Evolutionary conservation across 2,329 filamentous ascomycete species (phyloP), one percentile per base, ranked within the genome.

Genomic region (Curvularia sp.): DNA sequence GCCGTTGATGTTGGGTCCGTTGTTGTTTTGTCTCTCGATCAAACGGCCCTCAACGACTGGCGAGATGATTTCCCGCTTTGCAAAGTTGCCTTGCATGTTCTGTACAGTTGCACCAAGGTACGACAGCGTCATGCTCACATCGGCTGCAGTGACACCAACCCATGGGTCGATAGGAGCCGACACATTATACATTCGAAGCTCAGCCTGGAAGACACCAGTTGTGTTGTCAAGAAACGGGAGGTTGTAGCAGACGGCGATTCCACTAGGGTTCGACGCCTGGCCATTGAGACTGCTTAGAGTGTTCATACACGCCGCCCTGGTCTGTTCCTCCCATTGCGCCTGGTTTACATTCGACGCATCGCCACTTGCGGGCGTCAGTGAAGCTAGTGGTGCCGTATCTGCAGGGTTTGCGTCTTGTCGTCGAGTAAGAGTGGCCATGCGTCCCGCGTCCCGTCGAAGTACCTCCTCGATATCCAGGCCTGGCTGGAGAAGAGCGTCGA

Each of bases 191-290:
- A 95, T 80, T 53, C 91, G 84, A 50, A 95, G 77, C 73, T 95
- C 91, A 30, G 91, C 90, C 76, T 90, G 85, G 73, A 95, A 95
- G 15, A 87, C 80, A 30, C 91, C 91, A 0, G 85, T 88, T 4
- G 77, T 76, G 66, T 85, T 86, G 78, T 94, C 85, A 57, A 92
- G 83, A 39, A 85, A 86, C 0, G 89, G 88, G 24, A 96, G 77
- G 74, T 95, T 96, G 80, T 94, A 95, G 83, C 92, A 96, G 48
- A 91, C 86, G 58, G 89, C 89, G 48, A 92, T 85, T 50, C 92
- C 92, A 9, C 90, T 89, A 5, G 90, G 89, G 65, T 93, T 94
- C 24, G 85, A 84, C 42, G 87, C 85, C 59, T 83, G 79, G 10
- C 77, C 78, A 13, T 81, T 79, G 49, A 92, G 81, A 26, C 77